phyloP scores from a whole-genome alignment of 352 stramenopile genomes.

The Phytophthora ohioensis region DNA sequence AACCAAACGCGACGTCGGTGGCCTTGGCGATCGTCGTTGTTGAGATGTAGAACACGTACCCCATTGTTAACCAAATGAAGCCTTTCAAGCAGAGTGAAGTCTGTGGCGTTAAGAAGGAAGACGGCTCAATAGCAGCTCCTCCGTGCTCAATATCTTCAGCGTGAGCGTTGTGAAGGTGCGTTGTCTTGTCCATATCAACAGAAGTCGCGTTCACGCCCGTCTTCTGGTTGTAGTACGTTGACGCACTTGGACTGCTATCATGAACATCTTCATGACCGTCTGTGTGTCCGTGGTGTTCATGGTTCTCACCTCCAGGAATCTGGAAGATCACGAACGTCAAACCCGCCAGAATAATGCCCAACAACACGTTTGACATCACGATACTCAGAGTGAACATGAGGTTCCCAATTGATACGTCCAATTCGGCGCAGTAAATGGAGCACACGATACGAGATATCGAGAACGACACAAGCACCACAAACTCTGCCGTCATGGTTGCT shows the following conservation, averaged over 20 bases:
- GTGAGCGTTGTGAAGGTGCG: slow-evolving; percentile 13
- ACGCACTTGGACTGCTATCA: background rate
- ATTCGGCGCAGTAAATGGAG: slow-evolving; percentile 65
- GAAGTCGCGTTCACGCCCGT: slow-evolving; percentile 16
- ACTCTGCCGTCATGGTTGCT: slow-evolving; percentile 73
- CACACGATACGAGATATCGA: slow-evolving; percentile 71
- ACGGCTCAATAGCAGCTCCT: background rate
- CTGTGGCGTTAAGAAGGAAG: slow-evolving; percentile 17
- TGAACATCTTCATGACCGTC: background rate
- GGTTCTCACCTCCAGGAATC: slow-evolving; percentile 43
- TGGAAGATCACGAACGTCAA: slow-evolving; percentile 64
- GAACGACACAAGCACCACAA: slow-evolving; percentile 76
- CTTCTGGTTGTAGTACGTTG: slow-evolving; percentile 29
- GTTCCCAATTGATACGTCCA: slow-evolving; percentile 61
- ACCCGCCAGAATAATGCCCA: slow-evolving; percentile 51
- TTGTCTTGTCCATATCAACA: slow-evolving; percentile 6
- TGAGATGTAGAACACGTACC: slow-evolving; percentile 69
- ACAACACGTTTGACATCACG: slow-evolving; percentile 59
- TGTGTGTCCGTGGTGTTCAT: slow-evolving; percentile 12
- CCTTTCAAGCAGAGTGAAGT: slow-evolving; percentile 60
- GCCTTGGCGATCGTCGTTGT: slow-evolving; percentile 55
- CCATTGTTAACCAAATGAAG: slow-evolving; percentile 72
- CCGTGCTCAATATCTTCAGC: slow-evolving; percentile 2
- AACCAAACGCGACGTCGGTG: slow-evolving; percentile 53
- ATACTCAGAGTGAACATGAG: slow-evolving; percentile 62